A percentile compares a stretch with the other conserved stretches of the same genome.
phyloP scores from a whole-genome alignment of 805 yeast species.

The Myxozyma melibiosi region DNA sequence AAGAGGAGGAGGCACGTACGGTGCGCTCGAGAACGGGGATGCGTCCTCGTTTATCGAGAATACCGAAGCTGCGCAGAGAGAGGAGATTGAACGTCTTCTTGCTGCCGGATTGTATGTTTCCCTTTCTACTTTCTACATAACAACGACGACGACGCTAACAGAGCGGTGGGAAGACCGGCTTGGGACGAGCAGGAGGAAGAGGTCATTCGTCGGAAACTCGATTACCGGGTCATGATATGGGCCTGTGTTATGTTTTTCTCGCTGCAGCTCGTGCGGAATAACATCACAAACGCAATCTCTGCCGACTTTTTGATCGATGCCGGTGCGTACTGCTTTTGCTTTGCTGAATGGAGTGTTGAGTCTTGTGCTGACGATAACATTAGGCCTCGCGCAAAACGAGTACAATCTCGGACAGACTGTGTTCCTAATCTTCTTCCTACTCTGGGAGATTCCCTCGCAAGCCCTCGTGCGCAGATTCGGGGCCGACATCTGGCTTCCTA shows the following conservation, averaged over 20 bases:
- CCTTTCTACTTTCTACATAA: too few species aligned
- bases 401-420: conserved; percentile 63
- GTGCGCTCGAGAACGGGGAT: conserved; percentile 5
- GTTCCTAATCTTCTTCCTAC: conserved; percentile 53
- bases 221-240: conserved; percentile 55
- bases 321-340: conserved; percentile 47
- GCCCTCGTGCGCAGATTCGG: conserved; percentile 60
- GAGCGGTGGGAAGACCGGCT: too few species aligned
- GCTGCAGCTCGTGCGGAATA: conserved; percentile 58
- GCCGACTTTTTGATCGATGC: conserved; percentile 57
- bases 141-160: too few species aligned
- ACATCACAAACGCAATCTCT: conserved; percentile 56
- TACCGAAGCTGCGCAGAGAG: conserved; percentile 1
- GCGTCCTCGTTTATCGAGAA: not conserved
- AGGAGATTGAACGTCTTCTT: conserved; percentile 3
- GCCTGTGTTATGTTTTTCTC: conserved; percentile 61
- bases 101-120: conserved; percentile 2
- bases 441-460: conserved; percentile 48
- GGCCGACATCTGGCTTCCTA: conserved; percentile 62
- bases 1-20: not conserved
- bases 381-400: conserved; percentile 43
- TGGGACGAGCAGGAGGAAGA: conserved; percentile 60
- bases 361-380: not conserved
- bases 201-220: conserved; percentile 52
- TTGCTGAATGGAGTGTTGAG: not conserved